Conservation (phyloP, 2,329 filamentous ascomycete species). For the Penicillium glabrum region DNA sequence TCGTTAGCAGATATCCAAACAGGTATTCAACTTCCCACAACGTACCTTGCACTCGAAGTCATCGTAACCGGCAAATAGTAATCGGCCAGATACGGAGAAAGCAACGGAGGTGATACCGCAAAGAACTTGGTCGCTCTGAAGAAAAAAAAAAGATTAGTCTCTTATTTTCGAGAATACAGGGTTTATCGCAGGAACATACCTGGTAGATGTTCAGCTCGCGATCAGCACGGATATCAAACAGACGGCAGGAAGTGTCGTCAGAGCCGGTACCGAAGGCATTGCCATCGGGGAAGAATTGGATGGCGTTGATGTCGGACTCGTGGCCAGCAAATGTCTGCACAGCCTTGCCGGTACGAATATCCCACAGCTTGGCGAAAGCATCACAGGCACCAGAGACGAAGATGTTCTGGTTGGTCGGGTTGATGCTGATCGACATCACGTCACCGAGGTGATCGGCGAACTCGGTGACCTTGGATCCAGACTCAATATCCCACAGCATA, state of each 20-base stretch:
- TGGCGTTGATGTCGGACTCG: slow-evolving; percentile 98
- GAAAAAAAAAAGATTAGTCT: background rate
- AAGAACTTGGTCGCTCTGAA: slow-evolving; percentile 89
- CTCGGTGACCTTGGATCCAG: slow-evolving; percentile 93
- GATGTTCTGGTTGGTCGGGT: slow-evolving; percentile 98
- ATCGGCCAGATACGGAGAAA: slow-evolving; percentile 91
- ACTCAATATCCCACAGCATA: slow-evolving; percentile 99
- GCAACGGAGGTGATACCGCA: slow-evolving; percentile 98
- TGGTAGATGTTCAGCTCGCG: slow-evolving; percentile 71
- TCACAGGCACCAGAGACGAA: slow-evolving; percentile 99
- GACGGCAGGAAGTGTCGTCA: slow-evolving; percentile 92
- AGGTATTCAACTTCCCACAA: background rate
- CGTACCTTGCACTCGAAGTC: slow-evolving; percentile 99
- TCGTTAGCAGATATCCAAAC: slow-evolving; percentile 11
- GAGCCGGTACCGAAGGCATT: slow-evolving; percentile 98
- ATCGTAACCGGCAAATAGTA: slow-evolving; percentile 96
- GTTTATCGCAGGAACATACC: slow-evolving; percentile 42
- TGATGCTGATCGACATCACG: slow-evolving; percentile 99
- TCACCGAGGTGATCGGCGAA: slow-evolving; percentile 98
- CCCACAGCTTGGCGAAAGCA: slow-evolving; percentile 97
- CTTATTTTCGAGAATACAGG: background rate
- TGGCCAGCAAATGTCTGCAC: slow-evolving; percentile 98
- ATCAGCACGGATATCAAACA: slow-evolving; percentile 97
- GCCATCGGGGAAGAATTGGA: slow-evolving; percentile 98
- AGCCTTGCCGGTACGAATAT: slow-evolving; percentile 96